phyloP scores from a whole-genome alignment of 1,139 yeast genomes.

The Diutina pseudorugosa region DNA sequence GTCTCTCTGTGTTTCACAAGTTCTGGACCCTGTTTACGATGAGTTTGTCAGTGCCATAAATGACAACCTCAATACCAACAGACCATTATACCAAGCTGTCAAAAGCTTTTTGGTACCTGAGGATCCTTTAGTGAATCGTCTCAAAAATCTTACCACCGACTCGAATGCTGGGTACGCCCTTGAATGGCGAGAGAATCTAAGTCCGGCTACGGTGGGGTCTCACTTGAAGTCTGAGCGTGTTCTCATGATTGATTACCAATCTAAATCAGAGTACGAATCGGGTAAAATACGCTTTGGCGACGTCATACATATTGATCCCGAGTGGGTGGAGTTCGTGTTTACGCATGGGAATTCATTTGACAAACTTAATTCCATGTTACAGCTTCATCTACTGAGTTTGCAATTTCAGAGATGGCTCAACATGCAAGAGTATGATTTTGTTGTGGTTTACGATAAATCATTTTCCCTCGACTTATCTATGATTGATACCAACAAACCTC shows the following conservation, averaged over 20 bases:
- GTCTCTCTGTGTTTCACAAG: slow-evolving; percentile 10
- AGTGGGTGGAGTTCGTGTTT: slow-evolving; percentile 16
- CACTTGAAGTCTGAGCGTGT: slow-evolving; percentile 23
- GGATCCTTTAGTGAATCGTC: slow-evolving; percentile 16
- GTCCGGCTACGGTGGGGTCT: slow-evolving; percentile 15
- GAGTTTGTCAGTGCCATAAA: slow-evolving; percentile 15
- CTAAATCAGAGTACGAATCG: slow-evolving; percentile 41
- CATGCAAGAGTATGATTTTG: slow-evolving; percentile 43
- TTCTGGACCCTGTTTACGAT: slow-evolving; percentile 8
- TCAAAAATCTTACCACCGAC: slow-evolving; percentile 9
- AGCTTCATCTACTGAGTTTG: slow-evolving; percentile 37
- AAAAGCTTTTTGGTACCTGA: background rate
- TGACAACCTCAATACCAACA: slow-evolving; percentile 14
- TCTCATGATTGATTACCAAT: slow-evolving; percentile 46
- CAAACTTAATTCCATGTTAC: slow-evolving; percentile 48
- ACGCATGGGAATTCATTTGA: slow-evolving; percentile 27
- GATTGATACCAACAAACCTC: background rate
- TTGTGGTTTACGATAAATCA: slow-evolving; percentile 37
- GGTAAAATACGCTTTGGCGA: slow-evolving; percentile 47
- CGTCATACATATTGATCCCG: slow-evolving; percentile 63
- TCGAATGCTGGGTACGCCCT: slow-evolving; percentile 5
- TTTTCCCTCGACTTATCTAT: background rate
- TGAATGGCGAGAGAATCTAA: slow-evolving; percentile 16
- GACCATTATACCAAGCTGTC: slow-evolving; percentile 5
- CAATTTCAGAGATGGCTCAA: slow-evolving; percentile 41